Conservation (phyloP, 176 grass and related monocot species). For the Leersia perrieri region DNA sequence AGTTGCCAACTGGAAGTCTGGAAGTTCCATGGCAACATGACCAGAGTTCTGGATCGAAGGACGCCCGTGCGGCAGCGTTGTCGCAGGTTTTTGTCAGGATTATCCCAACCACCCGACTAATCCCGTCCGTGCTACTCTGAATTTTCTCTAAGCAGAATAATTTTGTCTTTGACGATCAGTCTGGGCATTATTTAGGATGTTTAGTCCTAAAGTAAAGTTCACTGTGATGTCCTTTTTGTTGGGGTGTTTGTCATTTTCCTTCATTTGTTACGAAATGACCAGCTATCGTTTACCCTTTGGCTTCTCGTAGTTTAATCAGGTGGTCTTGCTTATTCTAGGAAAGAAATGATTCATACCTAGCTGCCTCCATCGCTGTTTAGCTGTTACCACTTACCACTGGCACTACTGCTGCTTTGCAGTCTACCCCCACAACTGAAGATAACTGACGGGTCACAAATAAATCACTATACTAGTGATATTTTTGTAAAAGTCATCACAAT, state of each 20-base stretch:
- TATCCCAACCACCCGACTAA: slow-evolving; percentile 45
- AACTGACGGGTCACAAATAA: background rate
- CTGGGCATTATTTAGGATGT: background rate
- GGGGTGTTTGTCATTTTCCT: slow-evolving; percentile 24
- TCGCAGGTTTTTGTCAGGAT: slow-evolving; percentile 37
- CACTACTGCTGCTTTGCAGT: background rate
- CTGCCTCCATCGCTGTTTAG: background rate
- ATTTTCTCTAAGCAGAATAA: slow-evolving; percentile 25
- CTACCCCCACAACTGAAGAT: background rate
- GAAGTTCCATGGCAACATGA: background rate
- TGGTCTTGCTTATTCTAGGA: background rate
- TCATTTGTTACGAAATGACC: slow-evolving; percentile 23
- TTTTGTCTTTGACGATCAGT: slow-evolving; percentile 33
- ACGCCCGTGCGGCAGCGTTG: slow-evolving; percentile 29
- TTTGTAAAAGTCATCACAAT: background rate
- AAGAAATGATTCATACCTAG: background rate
- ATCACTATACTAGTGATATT: too few relatives aligned
- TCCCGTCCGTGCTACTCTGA: background rate
- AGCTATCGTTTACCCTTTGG: background rate
- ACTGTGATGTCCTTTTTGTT: background rate
- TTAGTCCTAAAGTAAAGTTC: background rate
- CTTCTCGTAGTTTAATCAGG: background rate
- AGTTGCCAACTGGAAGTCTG: background rate
- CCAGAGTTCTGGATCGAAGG: background rate
- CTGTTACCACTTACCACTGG: background rate